Evolutionary conservation across 1,284 basidiomycete genomes (phyloP), one percentile per base, ranked within the genome.

Genomic region (Cystobasidium sp.): DNA sequence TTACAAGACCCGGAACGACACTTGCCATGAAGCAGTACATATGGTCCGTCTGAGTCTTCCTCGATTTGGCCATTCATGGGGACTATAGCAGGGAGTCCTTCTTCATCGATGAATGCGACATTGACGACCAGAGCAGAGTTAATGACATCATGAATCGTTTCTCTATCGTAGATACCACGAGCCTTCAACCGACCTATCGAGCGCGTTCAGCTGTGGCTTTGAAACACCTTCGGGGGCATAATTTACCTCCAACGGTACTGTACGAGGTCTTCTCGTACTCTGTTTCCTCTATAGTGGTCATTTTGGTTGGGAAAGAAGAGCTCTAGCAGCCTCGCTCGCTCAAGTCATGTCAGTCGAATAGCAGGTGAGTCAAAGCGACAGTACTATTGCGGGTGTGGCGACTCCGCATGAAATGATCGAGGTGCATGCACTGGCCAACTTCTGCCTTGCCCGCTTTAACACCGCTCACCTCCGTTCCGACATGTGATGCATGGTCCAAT

Each of bases 11-110:
- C n/a, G 6, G 12, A 14, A 8, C 14, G 47, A 20, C 7, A 49
- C 55, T 16, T 24, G 79, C 79, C 80, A 49, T 80, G 79, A 22
- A 80, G 75, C 43, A 80, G 78, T 0, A 79, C 41, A 44, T 74
- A 78, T 9, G 74, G 41, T 3, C 53, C 77, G 53, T 80, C 78
- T 14, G 77, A 78, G 37, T 79, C 78, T 18, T 77, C 75, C 6
- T 49, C 66, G 44, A 80, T 64, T 14, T 75, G 76, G 1, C 77
- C 80, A 44, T 80, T 75, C 80, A 81, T 80, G 0, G 80, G 80
- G 12, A 81, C 75, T 49, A 78, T 78, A 61, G 79, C 78, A 7
- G 80, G 80, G 47, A 79, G 68, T 0, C 80, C 80, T 24, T 78
- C 77, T 16, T 74, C 62, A 56, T 78, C 78, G 9, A 78, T 75